These are phyloP conservation scores for Leccinum broughii DNA, from an alignment of 768 basidiomycete species.

Conservation along the genomic window DNA sequence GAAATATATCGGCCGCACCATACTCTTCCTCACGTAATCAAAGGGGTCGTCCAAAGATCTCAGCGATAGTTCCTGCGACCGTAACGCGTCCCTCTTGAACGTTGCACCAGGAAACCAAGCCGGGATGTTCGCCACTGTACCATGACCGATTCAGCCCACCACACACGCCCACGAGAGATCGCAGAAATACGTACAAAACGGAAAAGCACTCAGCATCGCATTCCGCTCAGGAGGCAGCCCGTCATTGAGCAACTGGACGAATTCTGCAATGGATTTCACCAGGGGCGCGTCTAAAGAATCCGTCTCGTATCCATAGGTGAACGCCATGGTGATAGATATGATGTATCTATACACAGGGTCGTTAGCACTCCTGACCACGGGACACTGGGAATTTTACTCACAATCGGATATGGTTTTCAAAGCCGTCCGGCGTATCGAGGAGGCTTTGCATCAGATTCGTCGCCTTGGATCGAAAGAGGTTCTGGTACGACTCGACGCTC, in stretches of 20 bases:
- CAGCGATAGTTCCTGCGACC: conserved; percentile 28
- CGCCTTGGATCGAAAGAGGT: conserved; percentile 26
- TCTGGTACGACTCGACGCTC: conserved; percentile 18
- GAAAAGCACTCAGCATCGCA: conserved; percentile 30
- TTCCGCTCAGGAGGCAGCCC: conserved; percentile 29
- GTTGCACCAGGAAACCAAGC: conserved; percentile 32
- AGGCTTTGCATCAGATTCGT: conserved; percentile 19
- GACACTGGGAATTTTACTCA: background rate
- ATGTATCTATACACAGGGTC: conserved; percentile 24
- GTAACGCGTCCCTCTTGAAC: conserved; percentile 30
- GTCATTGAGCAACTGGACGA: conserved; percentile 22
- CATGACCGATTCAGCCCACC: conserved; percentile 4
- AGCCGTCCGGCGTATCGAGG: conserved; percentile 23
- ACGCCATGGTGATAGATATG: conserved; percentile 32
- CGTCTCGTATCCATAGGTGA: conserved; percentile 32
- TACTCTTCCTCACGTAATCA: conserved; percentile 27
- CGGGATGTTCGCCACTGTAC: conserved; percentile 29
- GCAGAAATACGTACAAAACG: conserved; percentile 25
- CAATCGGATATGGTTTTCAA: conserved; percentile 29
- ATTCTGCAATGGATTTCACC: conserved; percentile 28
- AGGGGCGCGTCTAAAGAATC: conserved; percentile 29
- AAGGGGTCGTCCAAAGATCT: conserved; percentile 28
- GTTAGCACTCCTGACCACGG: background rate
- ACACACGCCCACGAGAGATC: background rate
- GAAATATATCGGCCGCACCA: conserved; percentile 19